Evolutionary conservation across 176 grass and related monocot genomes (phyloP).

Genomic region (Aegilops tauschii): DNA sequence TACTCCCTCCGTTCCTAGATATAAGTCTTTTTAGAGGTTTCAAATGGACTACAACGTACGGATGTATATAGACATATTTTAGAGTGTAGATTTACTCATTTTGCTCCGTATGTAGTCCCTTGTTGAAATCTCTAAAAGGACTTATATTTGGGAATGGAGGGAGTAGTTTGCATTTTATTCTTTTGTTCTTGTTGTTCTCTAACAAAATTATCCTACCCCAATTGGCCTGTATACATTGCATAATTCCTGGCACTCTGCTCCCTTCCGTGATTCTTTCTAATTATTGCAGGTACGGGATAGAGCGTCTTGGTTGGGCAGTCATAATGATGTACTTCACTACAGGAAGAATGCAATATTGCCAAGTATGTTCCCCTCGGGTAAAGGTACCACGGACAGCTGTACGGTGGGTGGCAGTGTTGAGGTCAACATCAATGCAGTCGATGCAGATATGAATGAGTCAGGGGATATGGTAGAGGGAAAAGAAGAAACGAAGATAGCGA

Average conservation of each 20-base stretch:
- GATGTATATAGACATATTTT: no score
- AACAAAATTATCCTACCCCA: not conserved
- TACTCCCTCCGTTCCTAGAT: no score
- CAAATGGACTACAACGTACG: no score
- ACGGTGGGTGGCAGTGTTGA: conserved; percentile 15
- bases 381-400: conserved; percentile 41
- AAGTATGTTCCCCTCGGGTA: conserved; percentile 95
- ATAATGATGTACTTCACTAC: conserved; percentile 77
- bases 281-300: conserved; percentile 73
- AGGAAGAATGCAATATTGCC: conserved; percentile 65
- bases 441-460: conserved; percentile 35
- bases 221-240: not conserved
- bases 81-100: no score
- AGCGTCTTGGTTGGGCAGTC: conserved; percentile 77
- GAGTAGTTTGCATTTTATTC: not conserved
- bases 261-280: conserved; percentile 3
- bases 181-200: not conserved
- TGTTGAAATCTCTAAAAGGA: no score
- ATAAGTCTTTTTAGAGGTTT: no score
- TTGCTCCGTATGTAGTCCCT: no score
- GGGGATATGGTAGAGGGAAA: conserved; percentile 16
- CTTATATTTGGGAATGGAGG: no score
- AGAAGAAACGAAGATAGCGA: conserved; percentile 22
- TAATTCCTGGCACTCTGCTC: conserved; percentile 19
- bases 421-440: conserved; percentile 29